Conservation (phyloP, 106 monocot genomes). For the Dactylorhiza incarnata region DNA sequence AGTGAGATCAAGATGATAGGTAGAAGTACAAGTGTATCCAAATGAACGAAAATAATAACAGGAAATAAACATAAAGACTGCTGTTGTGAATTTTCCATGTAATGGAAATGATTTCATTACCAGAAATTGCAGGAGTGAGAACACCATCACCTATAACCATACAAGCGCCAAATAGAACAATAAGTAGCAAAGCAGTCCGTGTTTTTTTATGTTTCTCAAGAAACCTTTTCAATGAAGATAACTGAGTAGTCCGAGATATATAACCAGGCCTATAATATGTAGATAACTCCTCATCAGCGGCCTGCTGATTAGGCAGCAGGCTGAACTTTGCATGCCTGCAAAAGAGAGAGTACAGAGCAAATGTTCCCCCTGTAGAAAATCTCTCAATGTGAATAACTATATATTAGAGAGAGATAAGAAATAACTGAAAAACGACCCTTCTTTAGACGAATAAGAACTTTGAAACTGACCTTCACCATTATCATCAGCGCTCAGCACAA, state of each 20-base stretch:
- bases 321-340: constrained; percentile 92
- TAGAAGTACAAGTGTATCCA: background rate
- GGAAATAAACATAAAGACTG: background rate
- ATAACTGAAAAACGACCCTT: background rate
- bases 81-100: background rate
- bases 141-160: constrained; percentile 92
- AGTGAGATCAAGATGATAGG: background rate
- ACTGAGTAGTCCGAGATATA: constrained; percentile 13
- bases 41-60: background rate
- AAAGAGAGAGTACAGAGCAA: constrained; percentile 86
- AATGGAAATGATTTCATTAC: constrained; percentile 14
- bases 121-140: constrained; percentile 88
- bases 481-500: constrained; percentile 80
- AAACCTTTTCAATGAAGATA: constrained; percentile 54
- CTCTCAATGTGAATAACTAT: constrained; percentile 2
- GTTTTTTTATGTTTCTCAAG: constrained; percentile 76
- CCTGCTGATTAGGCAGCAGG: constrained; percentile 89
- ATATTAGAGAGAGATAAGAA: background rate
- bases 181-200: constrained; percentile 52
- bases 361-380: constrained; percentile 58
- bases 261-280: constrained; percentile 62
- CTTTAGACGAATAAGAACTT: background rate
- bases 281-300: constrained; percentile 86
- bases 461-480: constrained; percentile 84
- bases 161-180: constrained; percentile 79